Percentiles rank a stretch among this genome's conserved stretches.
Conservation (phyloP, 2,329 filamentous ascomycete genomes). For the Microdochium trichocladiopsis region DNA sequence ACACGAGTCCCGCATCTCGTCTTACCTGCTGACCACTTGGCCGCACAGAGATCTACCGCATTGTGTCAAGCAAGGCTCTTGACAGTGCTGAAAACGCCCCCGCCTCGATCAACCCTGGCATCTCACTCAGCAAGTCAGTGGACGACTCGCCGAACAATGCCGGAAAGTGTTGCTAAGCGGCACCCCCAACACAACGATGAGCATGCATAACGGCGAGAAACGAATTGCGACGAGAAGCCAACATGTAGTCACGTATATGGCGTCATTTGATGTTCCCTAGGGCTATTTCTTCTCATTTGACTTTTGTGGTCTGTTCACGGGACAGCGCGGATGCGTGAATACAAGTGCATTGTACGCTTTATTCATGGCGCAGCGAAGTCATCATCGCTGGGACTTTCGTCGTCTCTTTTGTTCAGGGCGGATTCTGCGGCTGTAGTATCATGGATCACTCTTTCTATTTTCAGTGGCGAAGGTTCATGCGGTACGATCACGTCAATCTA, state of each 20-base stretch:
- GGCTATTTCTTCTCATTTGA: neutral
- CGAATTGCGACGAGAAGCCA: constrained; percentile 12
- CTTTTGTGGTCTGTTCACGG: constrained; percentile 3
- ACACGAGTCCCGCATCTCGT: constrained; percentile 5
- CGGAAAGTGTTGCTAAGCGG: constrained; percentile 69
- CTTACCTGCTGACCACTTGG: constrained; percentile 4
- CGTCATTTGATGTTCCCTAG: constrained; percentile 6
- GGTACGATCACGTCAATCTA: neutral
- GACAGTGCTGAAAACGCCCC: constrained; percentile 80
- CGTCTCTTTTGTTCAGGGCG: neutral
- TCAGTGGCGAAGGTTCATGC: neutral
- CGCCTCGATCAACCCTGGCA: constrained; percentile 72
- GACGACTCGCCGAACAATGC: constrained; percentile 70
- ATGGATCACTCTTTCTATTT: neutral
- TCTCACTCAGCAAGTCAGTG: constrained; percentile 80
- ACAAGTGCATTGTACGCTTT: neutral
- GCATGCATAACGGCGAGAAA: neutral
- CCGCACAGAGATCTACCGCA: constrained; percentile 88
- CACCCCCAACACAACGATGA: constrained; percentile 6
- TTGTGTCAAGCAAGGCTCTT: constrained; percentile 95
- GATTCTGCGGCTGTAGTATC: neutral
- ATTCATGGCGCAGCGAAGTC: neutral
- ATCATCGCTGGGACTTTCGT: neutral
- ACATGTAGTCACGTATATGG: constrained; percentile 26
- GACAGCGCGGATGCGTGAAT: neutral